Conservation (phyloP, 352 stramenopile genomes). For the Thalassiosira hispida region DNA sequence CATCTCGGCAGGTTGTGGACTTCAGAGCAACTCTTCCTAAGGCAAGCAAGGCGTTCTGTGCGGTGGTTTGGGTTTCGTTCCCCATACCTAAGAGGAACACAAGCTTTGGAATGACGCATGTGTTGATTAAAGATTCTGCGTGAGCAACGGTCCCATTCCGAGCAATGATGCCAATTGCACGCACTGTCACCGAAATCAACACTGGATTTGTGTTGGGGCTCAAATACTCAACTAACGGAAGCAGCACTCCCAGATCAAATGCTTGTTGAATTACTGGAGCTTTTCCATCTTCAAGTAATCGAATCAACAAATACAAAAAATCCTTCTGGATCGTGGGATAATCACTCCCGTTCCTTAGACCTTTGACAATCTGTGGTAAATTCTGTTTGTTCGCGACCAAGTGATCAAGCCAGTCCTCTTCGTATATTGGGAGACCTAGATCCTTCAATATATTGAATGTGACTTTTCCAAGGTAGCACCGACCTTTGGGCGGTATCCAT, state of each 20-base stretch:
- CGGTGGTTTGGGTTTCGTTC: not conserved
- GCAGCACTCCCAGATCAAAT: not conserved
- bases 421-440: not conserved
- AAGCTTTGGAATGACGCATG: not conserved
- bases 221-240: not conserved
- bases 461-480: not conserved
- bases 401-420: not conserved
- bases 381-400: not conserved
- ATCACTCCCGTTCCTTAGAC: not conserved
- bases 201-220: too few species aligned
- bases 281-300: not conserved
- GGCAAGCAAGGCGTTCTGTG: not conserved
- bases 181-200: too few species aligned
- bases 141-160: not conserved
- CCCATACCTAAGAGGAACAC: not conserved
- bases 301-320: not conserved
- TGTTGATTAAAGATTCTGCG: not conserved
- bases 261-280: not conserved
- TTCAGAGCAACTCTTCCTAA: not conserved
- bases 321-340: not conserved
- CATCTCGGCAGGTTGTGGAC: not conserved
- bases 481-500: not conserved
- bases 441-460: not conserved
- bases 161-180: not conserved
- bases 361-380: not conserved